phyloP scores from a whole-genome alignment of 257 asterid genomes.

The Parsonsia alboflavescens region DNA sequence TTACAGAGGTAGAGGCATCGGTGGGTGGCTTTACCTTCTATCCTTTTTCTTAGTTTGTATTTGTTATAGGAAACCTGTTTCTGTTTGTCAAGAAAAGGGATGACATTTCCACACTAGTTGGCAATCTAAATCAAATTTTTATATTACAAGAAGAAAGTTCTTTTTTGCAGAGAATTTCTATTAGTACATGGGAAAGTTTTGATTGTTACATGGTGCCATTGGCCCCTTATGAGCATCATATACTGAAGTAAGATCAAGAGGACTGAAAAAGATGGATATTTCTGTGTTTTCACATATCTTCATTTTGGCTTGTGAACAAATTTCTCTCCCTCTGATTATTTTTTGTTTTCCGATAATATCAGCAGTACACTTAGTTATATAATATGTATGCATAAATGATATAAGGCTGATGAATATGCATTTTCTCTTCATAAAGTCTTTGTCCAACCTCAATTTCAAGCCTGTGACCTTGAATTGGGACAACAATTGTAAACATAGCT shows the following conservation, averaged over 20 bases:
- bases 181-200: not conserved
- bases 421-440: not conserved
- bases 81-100: not conserved
- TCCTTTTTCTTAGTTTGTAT: not conserved
- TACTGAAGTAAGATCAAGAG: not conserved
- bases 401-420: not conserved
- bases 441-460: not conserved
- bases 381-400: not conserved
- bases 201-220: not conserved
- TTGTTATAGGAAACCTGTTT: not conserved
- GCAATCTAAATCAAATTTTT: not conserved
- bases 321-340: not conserved
- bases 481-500: not conserved
- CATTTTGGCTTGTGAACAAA: not conserved
- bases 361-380: not conserved
- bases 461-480: not conserved
- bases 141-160: not conserved
- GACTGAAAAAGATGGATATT: not conserved
- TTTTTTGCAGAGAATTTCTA: not conserved
- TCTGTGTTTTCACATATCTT: not conserved
- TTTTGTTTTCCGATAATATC: not conserved
- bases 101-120: not conserved
- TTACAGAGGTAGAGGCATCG: conserved; percentile 85
- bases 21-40: conserved; percentile 23
- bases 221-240: not conserved